Percentiles rank a stretch among this genome's conserved stretches.
phyloP scores from a whole-genome alignment of 305 asterid genomes.

The Solanum hybrid region DNA sequence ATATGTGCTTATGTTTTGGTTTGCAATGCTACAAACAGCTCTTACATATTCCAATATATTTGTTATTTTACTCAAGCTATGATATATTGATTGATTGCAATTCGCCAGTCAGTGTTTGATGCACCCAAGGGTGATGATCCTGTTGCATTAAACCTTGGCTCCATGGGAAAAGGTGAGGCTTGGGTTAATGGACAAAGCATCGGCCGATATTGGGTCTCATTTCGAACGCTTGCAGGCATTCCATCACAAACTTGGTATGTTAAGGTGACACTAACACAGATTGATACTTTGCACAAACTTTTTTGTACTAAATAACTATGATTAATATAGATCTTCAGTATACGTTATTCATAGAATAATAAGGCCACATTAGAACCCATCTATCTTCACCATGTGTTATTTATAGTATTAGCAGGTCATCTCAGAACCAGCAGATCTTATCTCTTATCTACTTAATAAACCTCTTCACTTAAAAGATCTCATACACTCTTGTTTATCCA shows the following conservation, averaged over 20 bases:
- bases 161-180: constrained; percentile 89
- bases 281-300: background rate
- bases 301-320: background rate
- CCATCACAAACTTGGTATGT: constrained; percentile 77
- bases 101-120: constrained; percentile 46
- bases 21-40: background rate
- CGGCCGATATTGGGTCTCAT: constrained; percentile 87
- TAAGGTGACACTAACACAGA: background rate
- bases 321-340: background rate
- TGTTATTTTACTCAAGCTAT: background rate
- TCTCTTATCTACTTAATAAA: background rate
- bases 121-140: constrained; percentile 68
- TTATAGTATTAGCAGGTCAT: background rate
- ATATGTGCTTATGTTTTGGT: background rate
- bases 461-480: background rate
- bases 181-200: constrained; percentile 80
- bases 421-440: background rate
- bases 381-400: background rate
- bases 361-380: background rate
- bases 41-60: background rate
- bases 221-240: constrained; percentile 37
- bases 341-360: background rate
- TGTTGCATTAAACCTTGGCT: constrained; percentile 62
- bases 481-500: background rate
- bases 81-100: background rate